Base-by-base conservation (phyloP, 129 eudicot genomes). In the Flaveria robusta region DNA sequence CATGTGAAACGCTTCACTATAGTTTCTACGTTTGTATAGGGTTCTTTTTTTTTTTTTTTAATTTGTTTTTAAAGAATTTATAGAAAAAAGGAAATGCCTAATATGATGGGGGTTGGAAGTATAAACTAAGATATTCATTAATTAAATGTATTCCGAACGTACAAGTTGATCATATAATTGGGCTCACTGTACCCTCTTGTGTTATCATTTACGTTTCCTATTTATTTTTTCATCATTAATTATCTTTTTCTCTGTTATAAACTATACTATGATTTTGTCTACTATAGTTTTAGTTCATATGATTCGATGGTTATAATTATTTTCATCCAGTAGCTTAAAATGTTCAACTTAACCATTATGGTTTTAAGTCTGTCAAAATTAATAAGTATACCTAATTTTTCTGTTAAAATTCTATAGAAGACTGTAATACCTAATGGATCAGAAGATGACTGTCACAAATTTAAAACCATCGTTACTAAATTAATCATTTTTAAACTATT, bases 1-100 rank as follows among this genome's bases (percentile, higher is more conserved):
- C 79, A 47, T 64, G 72, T 75, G 79, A 75, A 63, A 27, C 50
- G 29, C 64, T 46, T 64, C 50, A 63, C 47, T 75, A 26, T 64
- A 47, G 64, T 64, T 63, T 74, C 71, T 74, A 75, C 70, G 79
- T 49, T 50, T 27, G 45, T 27, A 64, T 5, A 7, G 64, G 19
- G 6, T 46, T n/a, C 7, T 34, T 18, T 47, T 18, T 50, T 49
- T 71, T 34, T 18, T 47, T 18, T 50, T 49, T 71, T 9, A 51
- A 51, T 16, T 18, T 29, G 66, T 27, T 31, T 71, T 18, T 4
- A 0, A 50, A n/a, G 0, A 29, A 6, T 4, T 34, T 4, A 34
- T 34, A 50, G 10, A 2, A 27, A 14, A 70, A 10, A n/a, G n/a
- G 4, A 31, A n/a, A 51, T 11, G 2, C 37, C 4, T 24, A 16